Base-by-base conservation (phyloP, 225 moss, liverwort and hornwort genomes). In the Sphagnum contortum region DNA sequence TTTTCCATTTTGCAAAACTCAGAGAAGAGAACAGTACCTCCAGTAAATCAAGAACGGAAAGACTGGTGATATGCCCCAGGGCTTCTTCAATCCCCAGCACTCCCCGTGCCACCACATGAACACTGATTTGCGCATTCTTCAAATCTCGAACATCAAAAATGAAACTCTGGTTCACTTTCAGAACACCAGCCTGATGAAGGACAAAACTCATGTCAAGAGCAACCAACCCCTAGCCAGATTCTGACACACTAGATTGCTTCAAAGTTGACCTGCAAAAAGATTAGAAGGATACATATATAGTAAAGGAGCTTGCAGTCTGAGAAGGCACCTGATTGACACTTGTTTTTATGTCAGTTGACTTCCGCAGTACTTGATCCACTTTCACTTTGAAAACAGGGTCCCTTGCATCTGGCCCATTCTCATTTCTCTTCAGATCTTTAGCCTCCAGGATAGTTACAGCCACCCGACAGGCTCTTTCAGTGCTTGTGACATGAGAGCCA, bases 71-170 rank as follows among this genome's bases (percentile, higher is more conserved):
- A 49, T 81, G 81, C 64, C 94, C 94, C 69, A 94, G 86, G 61
- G 91, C 84, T 70, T 91, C 94, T 73, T 94, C 89, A 55, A 89
- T 84, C 60, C 94, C 94, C 71, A 94, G 80, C 58, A 94, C 77
- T 70, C 94, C 91, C 70, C 88, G 83, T 59, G 80, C 72, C 60
- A 84, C 83, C 65, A 91, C 94, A 66, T 87, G 81, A 67, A 94
- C 75, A 55, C 89, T 74, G 63, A 94, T 69, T 57, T 77, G 72
- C 66, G 94, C 89, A 79, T 57, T 76, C 86, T 88, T 81, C 66
- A 82, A 67, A 73, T 94, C 94, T 71, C 89, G 86, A 49, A 91
- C 91, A 80, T 94, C 87, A 66, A 91, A 94, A 50, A 80, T 86
- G 74, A 91, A 94, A 76, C 82, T 80, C 76, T 94, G 89, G 70